Evolutionary conservation across 202 grass and related monocot genomes (phyloP).

Genomic region (Musa balbisiana): DNA sequence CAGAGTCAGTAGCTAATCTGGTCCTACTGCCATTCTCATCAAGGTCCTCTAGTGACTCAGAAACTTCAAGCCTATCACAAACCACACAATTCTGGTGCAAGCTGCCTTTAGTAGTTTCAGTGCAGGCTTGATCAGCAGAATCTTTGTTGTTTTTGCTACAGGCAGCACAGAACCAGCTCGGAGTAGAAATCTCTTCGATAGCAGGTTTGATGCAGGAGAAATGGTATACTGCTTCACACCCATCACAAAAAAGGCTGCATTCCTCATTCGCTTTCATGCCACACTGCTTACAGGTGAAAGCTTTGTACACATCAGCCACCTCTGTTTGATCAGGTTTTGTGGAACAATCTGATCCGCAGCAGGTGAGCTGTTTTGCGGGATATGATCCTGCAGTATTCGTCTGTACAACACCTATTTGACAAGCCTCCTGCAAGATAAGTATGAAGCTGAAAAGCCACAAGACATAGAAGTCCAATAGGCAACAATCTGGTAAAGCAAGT

Average conservation of each 20-base stretch:
- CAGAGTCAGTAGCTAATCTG: constrained; percentile 31
- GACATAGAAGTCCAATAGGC: not conserved
- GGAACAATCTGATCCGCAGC: constrained; percentile 26
- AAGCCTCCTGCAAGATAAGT: constrained; percentile 41
- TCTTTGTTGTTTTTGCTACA: constrained; percentile 23
- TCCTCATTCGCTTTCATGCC: constrained; percentile 32
- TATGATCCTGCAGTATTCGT: constrained; percentile 38
- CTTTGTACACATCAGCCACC: constrained; percentile 24
- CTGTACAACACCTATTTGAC: constrained; percentile 27
- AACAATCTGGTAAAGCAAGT: not conserved
- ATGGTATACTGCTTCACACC: constrained; percentile 49
- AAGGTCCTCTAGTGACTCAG: constrained; percentile 20
- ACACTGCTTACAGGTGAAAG: constrained; percentile 35
- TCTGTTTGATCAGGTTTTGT: constrained; percentile 34
- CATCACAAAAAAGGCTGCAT: constrained; percentile 43
- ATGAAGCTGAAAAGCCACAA: constrained; percentile 12
- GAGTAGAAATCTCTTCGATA: constrained; percentile 31
- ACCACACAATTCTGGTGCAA: constrained; percentile 41
- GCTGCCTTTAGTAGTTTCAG: constrained; percentile 5
- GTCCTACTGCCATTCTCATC: constrained; percentile 11
- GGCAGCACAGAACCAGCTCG: constrained; percentile 54
- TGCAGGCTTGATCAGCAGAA: constrained; percentile 19
- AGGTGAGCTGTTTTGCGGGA: constrained; percentile 25
- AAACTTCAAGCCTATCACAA: constrained; percentile 41
- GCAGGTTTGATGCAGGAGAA: constrained; percentile 49